These are phyloP conservation scores for Trametes sp. DNA, from an alignment of 1,284 basidiomycete species.

Conservation along the genomic window DNA sequence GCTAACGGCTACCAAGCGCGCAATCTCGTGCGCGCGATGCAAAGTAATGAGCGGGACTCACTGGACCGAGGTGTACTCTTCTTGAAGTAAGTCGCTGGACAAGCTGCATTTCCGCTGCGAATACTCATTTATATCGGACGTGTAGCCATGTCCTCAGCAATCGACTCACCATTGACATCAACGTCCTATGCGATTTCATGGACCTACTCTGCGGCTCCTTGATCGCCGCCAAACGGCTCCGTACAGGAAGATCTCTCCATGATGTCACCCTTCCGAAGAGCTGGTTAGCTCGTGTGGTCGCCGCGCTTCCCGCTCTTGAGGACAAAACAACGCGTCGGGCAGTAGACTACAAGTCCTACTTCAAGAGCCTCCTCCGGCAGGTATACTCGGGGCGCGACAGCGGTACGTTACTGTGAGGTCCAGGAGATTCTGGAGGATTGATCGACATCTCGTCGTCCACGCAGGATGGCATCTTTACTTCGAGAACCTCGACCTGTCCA, in stretches of 20 bases:
- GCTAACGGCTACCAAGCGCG: constrained; percentile 43
- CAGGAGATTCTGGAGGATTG: no score
- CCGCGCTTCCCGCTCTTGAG: not conserved
- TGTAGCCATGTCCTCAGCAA: constrained; percentile 51
- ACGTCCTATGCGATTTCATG: constrained; percentile 54
- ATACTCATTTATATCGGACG: not conserved
- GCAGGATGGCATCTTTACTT: constrained; percentile 40
- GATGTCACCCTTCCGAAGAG: constrained; percentile 56
- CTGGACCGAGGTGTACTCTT: constrained; percentile 43
- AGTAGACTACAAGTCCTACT: constrained; percentile 31
- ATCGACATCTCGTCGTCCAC: no score
- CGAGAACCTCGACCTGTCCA: constrained; percentile 37
- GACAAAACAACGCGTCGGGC: constrained; percentile 24
- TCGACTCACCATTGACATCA: constrained; percentile 46
- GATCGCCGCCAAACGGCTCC: constrained; percentile 44
- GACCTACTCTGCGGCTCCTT: constrained; percentile 51
- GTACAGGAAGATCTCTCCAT: constrained; percentile 42
- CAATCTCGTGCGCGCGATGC: constrained; percentile 44
- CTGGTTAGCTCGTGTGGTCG: constrained; percentile 49
- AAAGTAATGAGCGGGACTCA: constrained; percentile 26
- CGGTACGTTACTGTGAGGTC: no score
- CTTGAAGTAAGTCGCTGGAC: constrained; percentile 29
- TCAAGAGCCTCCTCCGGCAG: constrained; percentile 42
- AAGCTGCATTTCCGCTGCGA: not conserved
- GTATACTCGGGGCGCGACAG: constrained; percentile 39